Base-by-base conservation (phyloP, 192 early-diverging fungal species). In the Neocallimastix lanati region DNA sequence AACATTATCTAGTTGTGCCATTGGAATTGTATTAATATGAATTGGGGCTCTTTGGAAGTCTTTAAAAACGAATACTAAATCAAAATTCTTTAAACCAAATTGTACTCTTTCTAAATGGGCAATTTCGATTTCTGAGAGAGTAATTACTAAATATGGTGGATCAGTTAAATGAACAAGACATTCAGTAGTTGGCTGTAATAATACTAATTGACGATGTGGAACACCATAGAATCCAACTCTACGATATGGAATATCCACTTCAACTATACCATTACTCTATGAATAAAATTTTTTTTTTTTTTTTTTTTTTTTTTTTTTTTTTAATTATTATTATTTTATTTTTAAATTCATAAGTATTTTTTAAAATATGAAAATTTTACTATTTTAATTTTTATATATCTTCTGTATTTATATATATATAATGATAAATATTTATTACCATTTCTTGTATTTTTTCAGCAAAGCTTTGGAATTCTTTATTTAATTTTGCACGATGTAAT, bases 1-100 rank as follows among this genome's bases (percentile, higher is more conserved):
- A 78, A 97, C 91, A 80, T 94, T 91, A 81, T 98, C 96, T 33
- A 99, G 86, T 82, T 96, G 92, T 77, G 89, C 90, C 86, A 94
- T 93, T 14, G 94, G 94, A 78, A 99, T 95, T 0, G 94, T 95
- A 83, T 96, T 99, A 85, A 99, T 93, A 79, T 99, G 96, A n/a
- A 95, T 91, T 0, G 93, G 93, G 2, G 94, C 83, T 78, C 93
- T 87, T 58, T 88, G 88, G 83, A 92, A 96, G 85, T 99, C 97
- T 84, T 96, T 96, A 88, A 94, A 96, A 9, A 98, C 91, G 87
- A 98, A 94, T 13, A 99, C 97, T 88, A 98, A 88, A 90, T 99
- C 97, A 89, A 99, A 99, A 86, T 96, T 97, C 88, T 96, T 95
- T 36, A 98, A 87, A 12, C 95, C 95, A 86, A 98, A 98, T 89